Evolutionary conservation across 768 basidiomycete species (phyloP), one percentile per base, ranked within the genome.

Genomic region (Amanita fuliginea): DNA sequence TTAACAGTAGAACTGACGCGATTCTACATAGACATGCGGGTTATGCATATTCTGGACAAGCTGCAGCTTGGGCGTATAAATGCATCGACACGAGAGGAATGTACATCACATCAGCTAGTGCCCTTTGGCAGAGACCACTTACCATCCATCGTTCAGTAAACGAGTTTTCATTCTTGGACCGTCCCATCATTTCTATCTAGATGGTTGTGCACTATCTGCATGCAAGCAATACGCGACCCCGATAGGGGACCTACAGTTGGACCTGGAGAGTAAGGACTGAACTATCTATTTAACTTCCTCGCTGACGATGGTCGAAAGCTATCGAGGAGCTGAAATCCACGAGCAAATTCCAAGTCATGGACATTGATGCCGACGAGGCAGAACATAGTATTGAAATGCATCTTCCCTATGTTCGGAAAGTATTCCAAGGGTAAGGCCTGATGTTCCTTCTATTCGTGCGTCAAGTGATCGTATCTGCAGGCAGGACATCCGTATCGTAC

Each of bases 381-480:
- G 96, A 99, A 59, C 96, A 99, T 62, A 94, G 90, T 60, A 80
- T 99, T 48, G 96, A 99, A 68, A 94, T 99, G 90, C 94, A 98
- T 59, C 75, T 98, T 14, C 93, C 95, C 4, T 94, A 90, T 62
- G 69, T 96, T 36, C 77, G 86, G 44, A 90, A 90, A 63, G 67
- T 84, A 9, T 96, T 95, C 53, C 74, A 87, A 64, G 80, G 80
- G 90, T 91, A 59, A 55, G 70, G 60, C 7, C 18, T 13, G 16
- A 7, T 16, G 33, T 10, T 36, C 41, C 7, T 35, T 39, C 30
- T 13, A 22, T 4, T 48, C 26, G 11, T 39, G 19, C 30, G 32
- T 58, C 34, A 35, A 16, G 26, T 30, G 21, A 21, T 43, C 36
- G 18, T 46, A 32, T 41, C 19, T 41, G 7, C 51, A 91, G 87